Evolutionary conservation across 345 rosid species (phyloP), one percentile per base, ranked within the genome.

Genomic region (Pistacia vera): DNA sequence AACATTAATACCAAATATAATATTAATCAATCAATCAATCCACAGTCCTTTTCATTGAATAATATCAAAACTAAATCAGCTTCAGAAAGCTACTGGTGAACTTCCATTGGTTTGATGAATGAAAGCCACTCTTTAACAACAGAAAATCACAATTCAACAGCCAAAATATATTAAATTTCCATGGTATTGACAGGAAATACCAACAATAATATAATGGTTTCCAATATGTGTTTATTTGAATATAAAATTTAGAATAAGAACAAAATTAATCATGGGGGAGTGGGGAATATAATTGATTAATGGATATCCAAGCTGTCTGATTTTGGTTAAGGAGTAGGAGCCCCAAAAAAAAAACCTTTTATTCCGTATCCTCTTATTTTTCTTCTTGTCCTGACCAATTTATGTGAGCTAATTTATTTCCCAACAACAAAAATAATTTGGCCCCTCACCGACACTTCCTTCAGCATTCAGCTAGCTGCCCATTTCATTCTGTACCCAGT

Each of bases 101-200:
- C 76, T 72, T 76, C 28, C 55, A 61, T 60, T 18, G 25, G 75
- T 60, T 28, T 22, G 36, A 67, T 49, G 77, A 80, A 76, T 49
- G 77, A 80, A 76, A 76, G 61, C 56, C 51, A 63, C 70, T 54
- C 25, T 54, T 65, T 44, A 74, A 35, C 78, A 30, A 57, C 25
- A 55, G 20, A 66, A 18, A 58, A 18, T 56, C 20, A 33, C 63
- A 60, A 41, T 25, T 2, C 5, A 36, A 54, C 63, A 18, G 44
- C 8, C 44, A 38, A 38, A 38, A 38, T 38, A 38, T 38, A 38
- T 38, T 38, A 0, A 59, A 59, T 71, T 59, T 59, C 51, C 56
- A 59, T 56, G 17, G 33, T 13, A 69, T 22, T 52, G 28, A 54
- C 68, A 36, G 33, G 52, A 64, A 11, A 20, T 36, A 13, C 17